A percentile compares a stretch with the other conserved stretches of the same genome.
Conservation (phyloP, 805 yeast genomes). For the Candida pseudoglaebosa region DNA sequence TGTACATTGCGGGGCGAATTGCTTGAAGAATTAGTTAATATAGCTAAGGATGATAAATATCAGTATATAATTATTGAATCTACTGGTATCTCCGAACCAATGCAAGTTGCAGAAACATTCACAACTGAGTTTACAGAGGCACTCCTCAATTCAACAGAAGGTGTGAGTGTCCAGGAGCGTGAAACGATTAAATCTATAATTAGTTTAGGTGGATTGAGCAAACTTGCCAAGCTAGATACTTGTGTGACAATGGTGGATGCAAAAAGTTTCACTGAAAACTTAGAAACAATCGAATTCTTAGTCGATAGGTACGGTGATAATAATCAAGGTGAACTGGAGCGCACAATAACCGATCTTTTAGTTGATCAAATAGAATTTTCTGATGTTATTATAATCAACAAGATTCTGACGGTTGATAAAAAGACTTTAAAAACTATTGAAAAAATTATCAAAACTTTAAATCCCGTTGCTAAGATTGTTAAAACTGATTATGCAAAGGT, state of each 20-base stretch:
- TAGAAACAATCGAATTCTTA: constrained; percentile 42
- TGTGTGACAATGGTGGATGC: constrained; percentile 47
- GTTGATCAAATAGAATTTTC: constrained; percentile 47
- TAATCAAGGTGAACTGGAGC: constrained; percentile 39
- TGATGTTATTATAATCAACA: constrained; percentile 42
- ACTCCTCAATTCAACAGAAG: constrained; percentile 22
- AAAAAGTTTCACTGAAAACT: constrained; percentile 35
- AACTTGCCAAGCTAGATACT: constrained; percentile 38
- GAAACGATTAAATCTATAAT: constrained; percentile 21
- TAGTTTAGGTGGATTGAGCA: constrained; percentile 37
- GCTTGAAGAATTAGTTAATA: constrained; percentile 36
- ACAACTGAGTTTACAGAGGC: constrained; percentile 38
- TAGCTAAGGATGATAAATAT: constrained; percentile 31
- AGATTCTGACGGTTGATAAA: constrained; percentile 25
- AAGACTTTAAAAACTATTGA: constrained; percentile 23
- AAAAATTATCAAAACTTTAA: constrained; percentile 30
- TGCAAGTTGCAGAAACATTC: constrained; percentile 50
- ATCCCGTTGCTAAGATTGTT: constrained; percentile 40
- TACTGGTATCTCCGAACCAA: constrained; percentile 47
- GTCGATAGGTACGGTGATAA: constrained; percentile 37
- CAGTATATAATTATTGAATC: constrained; percentile 44
- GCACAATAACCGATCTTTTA: constrained; percentile 43
- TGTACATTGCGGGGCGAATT: constrained; percentile 46
- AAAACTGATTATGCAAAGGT: constrained; percentile 35
- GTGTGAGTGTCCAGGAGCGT: constrained; percentile 15